Percentiles rank a stretch among this genome's conserved stretches.
These are phyloP conservation scores for Botrytis galanthina DNA, from an alignment of 2,329 filamentous ascomycete species.

Conservation along the genomic window DNA sequence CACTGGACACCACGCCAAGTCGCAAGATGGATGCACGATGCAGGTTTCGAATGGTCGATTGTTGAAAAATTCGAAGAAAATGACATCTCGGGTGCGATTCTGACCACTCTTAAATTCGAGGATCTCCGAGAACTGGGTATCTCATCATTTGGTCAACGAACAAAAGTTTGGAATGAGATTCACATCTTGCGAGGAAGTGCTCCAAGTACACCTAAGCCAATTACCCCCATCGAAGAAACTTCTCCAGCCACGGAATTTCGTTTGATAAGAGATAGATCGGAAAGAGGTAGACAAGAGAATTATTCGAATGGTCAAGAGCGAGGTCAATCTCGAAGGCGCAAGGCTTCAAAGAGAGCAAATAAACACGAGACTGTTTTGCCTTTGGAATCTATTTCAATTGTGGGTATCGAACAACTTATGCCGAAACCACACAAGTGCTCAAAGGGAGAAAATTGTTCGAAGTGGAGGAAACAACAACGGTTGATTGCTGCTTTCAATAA, in stretches of 20 bases:
- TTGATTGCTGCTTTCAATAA: constrained; percentile 72
- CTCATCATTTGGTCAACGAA: constrained; percentile 75
- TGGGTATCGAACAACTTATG: constrained; percentile 85
- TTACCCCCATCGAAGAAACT: constrained; percentile 62
- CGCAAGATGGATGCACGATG: constrained; percentile 81
- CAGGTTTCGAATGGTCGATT: constrained; percentile 72
- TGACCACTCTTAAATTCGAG: constrained; percentile 89
- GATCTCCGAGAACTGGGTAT: constrained; percentile 81
- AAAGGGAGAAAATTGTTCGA: constrained; percentile 82
- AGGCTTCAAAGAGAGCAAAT: constrained; percentile 32
- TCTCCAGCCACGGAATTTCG: constrained; percentile 33
- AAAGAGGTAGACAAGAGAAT: constrained; percentile 25
- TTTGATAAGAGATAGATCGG: constrained; percentile 28
- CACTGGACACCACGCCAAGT: constrained; percentile 75
- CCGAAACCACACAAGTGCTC: constrained; percentile 81
- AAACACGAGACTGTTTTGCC: constrained; percentile 66
- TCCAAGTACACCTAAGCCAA: constrained; percentile 50
- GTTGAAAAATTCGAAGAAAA: constrained; percentile 86
- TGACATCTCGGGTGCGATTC: constrained; percentile 84
- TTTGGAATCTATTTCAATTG: constrained; percentile 82
- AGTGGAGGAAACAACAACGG: constrained; percentile 77
- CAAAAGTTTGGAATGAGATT: constrained; percentile 77
- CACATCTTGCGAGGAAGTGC: constrained; percentile 61
- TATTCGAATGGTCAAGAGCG: constrained; percentile 34
- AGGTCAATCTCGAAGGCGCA: constrained; percentile 26